Evolutionary conservation across 106 monocot genomes (phyloP).

Genomic region (Alisma plantagoaquatica): DNA sequence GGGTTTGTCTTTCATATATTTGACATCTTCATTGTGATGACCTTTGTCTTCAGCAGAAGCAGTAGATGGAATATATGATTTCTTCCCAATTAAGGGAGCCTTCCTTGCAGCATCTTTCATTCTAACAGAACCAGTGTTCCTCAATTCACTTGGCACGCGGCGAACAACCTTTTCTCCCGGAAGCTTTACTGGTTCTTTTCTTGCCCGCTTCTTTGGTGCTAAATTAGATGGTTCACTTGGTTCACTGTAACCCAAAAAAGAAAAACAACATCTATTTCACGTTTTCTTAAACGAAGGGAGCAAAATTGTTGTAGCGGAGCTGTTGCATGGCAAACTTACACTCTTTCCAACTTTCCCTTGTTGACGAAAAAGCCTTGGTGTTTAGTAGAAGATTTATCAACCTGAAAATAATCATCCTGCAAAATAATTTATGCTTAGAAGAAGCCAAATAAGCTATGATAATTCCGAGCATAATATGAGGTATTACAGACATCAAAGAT

Average conservation of each 20-base stretch:
- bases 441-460: no score
- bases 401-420: conserved; percentile 98
- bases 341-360: conserved; percentile 60
- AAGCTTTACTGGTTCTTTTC: conserved; percentile 57
- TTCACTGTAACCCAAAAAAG: conserved; percentile 62
- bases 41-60: conserved; percentile 11
- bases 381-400: conserved; percentile 78
- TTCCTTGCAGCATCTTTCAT: conserved; percentile 62
- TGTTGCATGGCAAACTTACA: conserved; percentile 5
- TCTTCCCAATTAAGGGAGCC: conserved; percentile 39
- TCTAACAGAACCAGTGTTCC: conserved; percentile 24
- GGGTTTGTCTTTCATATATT: conserved; percentile 33
- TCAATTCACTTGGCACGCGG: conserved; percentile 21
- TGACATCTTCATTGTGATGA: conserved; percentile 51
- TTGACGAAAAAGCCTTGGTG: conserved; percentile 96
- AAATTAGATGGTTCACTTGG: conserved; percentile 38
- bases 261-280: no score
- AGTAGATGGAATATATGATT: conserved; percentile 20
- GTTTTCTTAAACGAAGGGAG: no score
- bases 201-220: conserved; percentile 69
- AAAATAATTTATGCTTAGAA: conserved; percentile 7
- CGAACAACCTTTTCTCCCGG: conserved; percentile 14
- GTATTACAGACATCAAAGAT: no score
- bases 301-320: no score
- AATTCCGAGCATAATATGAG: no score